Percentiles rank a stretch among this genome's conserved stretches.
Conservation (phyloP, 208 protist species). For the Phytomonas francai region DNA sequence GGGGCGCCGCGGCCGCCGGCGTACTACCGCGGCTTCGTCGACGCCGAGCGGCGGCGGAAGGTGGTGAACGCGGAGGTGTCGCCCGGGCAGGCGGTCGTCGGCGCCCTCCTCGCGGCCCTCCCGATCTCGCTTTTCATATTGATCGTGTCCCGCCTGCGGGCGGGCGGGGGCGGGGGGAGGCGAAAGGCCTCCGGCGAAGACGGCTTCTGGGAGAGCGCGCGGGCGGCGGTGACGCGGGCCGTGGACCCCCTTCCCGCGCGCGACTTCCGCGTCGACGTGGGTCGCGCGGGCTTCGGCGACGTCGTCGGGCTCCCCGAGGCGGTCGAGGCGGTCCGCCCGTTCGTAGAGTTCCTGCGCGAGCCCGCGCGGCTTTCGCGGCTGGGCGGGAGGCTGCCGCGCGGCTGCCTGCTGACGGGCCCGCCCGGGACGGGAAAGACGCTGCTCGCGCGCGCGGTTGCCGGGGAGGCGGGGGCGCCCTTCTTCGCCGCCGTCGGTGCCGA, state of each 20-base stretch:
- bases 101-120: constrained; percentile 40
- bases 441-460: constrained; percentile 87
- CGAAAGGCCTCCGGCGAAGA: constrained; percentile 15
- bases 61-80: constrained; percentile 63
- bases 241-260: constrained; percentile 61
- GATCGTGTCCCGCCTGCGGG: constrained; percentile 40
- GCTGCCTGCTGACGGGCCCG: constrained; percentile 92
- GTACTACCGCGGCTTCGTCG: constrained; percentile 79
- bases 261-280: constrained; percentile 71
- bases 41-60: constrained; percentile 71
- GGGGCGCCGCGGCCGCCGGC: constrained; percentile 19
- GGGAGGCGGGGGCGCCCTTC: constrained; percentile 93
- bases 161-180: constrained; percentile 16
- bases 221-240: constrained; percentile 54
- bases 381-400: constrained; percentile 94
- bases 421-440: constrained; percentile 97
- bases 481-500: constrained; percentile 91
- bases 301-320: constrained; percentile 91
- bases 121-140: constrained; percentile 59
- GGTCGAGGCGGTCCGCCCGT: constrained; percentile 93
- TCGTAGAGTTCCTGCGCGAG: constrained; percentile 93
- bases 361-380: constrained; percentile 91
- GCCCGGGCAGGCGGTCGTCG: constrained; percentile 36
- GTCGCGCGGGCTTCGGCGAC: constrained; percentile 77
- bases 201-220: constrained; percentile 29